Base-by-base conservation (phyloP, 495 filamentous ascomycete genomes). In the Hyaloscypha hepaticicola region DNA sequence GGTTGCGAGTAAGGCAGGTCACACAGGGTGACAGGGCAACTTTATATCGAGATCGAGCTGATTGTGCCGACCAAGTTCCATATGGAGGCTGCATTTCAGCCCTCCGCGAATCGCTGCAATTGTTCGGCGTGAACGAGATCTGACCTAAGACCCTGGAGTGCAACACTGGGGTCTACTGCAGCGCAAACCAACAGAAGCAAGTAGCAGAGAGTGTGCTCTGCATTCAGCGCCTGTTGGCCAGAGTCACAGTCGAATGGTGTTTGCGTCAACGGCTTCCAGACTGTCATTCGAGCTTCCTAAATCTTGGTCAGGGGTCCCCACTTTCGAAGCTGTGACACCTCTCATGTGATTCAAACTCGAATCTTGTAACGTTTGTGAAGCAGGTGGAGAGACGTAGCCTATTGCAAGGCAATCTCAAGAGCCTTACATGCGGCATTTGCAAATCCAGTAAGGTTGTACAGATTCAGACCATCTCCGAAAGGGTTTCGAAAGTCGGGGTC, bases 51-150 rank as follows among this genome's bases (percentile, higher is more conserved):
- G 53, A 14, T 59, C 55, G 58, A 49, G 58, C 58, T 61, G 52
- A 61, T 51, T 28, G 22, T 21, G 33, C 26, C n/a, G 24, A 33
- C 28, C 28, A 33, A 45, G 45, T 25, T 45, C 45, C 48, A 67
- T 60, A 63, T 55, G 34, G 64, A 55, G 64, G 19, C 60, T 60
- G 55, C 60, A 64, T 58, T 26, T 67, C 66, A 67, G 66, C 66
- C 66, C 60, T 50, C 22, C 61, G 29, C 49, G 26, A 41, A 21
- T 26, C 4, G 48, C 27, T n/a, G n/a, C 7, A n/a, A 11, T 14
- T 22, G 48, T 31, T 29, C 28, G 19, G 19, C 31, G 29, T 38
- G 27, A 27, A 33, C 48, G 26, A 62, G 22, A 50, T 41, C 62
- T 58, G 62, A 64, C 38, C 61, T 63, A 41, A 63, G 51, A 56